Evolutionary conservation across 345 rosid species (phyloP), one percentile per base, ranked within the genome.

Genomic region (Sonneratia caseolaris): DNA sequence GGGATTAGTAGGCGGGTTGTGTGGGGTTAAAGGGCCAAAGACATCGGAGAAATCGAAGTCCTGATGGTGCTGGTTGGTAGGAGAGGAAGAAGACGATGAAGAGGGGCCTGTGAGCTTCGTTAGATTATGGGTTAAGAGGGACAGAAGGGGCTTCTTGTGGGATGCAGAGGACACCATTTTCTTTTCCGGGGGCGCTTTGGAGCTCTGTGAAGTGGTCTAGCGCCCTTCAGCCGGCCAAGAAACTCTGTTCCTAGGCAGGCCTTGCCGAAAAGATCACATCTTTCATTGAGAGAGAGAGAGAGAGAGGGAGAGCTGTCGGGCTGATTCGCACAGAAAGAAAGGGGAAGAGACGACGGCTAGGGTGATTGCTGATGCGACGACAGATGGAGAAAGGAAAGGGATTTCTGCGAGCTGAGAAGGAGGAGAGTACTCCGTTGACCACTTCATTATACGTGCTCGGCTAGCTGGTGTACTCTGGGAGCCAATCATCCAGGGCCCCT

Each of bases 11-110:
- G 35, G 76, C 48, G 37, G 53, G 18, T 49, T 76, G 72, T 78
- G 85, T 2, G 86, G 77, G 7, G 88, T 78, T 2, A 47, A 24
- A 35, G 88, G 89, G 64, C 91, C 89, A 64, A 89, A 87, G 48
- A 85, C 88, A 1, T 87, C 89, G 43, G 83, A 65, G 71, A 85
- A 89, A 36, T 85, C 93, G 61, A 85, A 84, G 16, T 88, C 91
- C 0, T 68, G 68, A 22, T 53, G 16, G 38, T 66, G 70, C 24
- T 73, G 71, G 38, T 21, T 53, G 69, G 75, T 45, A 38, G 51
- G 36, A 16, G 74, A 3, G 27, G 70, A 3, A 37, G 70, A 53
- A 35, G 85, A 45, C 7, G 82, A 49, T 40, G 80, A 38, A 68
- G 83, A 57, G 61, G 93, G 89, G 72, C 86, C 81, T 3, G 89